Evolutionary conservation across 2,329 filamentous ascomycete species (phyloP).

Genomic region (Xylariaceae sp.): DNA sequence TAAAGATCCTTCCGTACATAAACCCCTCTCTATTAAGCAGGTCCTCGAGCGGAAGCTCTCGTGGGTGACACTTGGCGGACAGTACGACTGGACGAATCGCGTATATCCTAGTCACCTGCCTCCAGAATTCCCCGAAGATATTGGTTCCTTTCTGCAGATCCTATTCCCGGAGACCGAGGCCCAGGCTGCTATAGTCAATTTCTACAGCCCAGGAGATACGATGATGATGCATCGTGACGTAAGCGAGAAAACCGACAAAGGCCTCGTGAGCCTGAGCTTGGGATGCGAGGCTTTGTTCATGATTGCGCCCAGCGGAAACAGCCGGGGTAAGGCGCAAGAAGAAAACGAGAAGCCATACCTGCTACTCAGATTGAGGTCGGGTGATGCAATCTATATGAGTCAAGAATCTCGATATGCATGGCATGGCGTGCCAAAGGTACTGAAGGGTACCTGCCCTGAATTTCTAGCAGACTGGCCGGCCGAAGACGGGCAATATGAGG

Average conservation of each 20-base stretch:
- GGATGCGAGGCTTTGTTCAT: constrained; percentile 91
- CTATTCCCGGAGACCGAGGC: constrained; percentile 75
- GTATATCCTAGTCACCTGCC: constrained; percentile 67
- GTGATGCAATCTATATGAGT: constrained; percentile 89
- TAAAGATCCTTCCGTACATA: constrained; percentile 70
- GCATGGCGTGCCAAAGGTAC: constrained; percentile 89
- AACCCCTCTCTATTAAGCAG: constrained; percentile 63
- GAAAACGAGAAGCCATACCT: constrained; percentile 38
- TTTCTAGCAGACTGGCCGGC: constrained; percentile 74
- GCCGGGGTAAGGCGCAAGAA: constrained; percentile 11
- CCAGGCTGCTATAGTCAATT: constrained; percentile 89
- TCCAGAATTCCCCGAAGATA: constrained; percentile 67
- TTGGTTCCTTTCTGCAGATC: constrained; percentile 60
- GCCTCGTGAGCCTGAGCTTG: constrained; percentile 79
- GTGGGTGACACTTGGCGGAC: constrained; percentile 91
- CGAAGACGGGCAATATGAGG: constrained; percentile 49
- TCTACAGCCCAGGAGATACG: constrained; percentile 87
- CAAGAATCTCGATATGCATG: constrained; percentile 79
- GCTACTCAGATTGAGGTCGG: constrained; percentile 68
- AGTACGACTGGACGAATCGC: constrained; percentile 94
- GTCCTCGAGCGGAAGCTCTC: constrained; percentile 77
- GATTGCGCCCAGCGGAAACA: constrained; percentile 54
- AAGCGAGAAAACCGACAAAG: constrained; percentile 74
- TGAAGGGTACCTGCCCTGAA: constrained; percentile 72
- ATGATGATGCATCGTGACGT: constrained; percentile 93